Percentiles rank a stretch among this genome's conserved stretches.
These are phyloP conservation scores for Phytophthora constricta DNA, from an alignment of 352 stramenopile species.

Conservation along the genomic window DNA sequence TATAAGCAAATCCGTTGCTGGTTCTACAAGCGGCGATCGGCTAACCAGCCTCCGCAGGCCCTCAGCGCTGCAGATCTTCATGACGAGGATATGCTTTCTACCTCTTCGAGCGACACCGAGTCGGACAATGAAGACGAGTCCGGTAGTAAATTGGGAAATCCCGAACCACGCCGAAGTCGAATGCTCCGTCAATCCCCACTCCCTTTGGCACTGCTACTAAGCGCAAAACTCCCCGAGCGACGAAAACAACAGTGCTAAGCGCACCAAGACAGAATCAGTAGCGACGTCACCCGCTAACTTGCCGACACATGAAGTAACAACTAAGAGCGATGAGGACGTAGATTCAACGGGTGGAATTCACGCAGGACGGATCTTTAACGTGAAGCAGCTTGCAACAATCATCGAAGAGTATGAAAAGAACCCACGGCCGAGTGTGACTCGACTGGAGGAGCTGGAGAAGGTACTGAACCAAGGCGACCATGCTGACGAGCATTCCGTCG, in stretches of 20 bases:
- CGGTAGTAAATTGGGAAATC: conserved; percentile 36
- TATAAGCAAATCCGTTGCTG: conserved; percentile 90
- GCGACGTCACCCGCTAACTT: background rate
- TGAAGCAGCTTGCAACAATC: conserved; percentile 86
- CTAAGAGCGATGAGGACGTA: conserved; percentile 27
- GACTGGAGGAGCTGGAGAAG: conserved; percentile 74
- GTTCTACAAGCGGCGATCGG: conserved; percentile 89
- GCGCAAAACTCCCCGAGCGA: conserved; percentile 36
- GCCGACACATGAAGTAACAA: conserved; percentile 19
- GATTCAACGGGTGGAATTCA: conserved; percentile 38
- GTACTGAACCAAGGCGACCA: conserved; percentile 80
- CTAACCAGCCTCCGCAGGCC: conserved; percentile 77
- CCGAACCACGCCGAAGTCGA: conserved; percentile 33
- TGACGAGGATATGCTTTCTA: conserved; percentile 41
- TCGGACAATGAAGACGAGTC: conserved; percentile 65
- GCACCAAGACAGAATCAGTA: conserved; percentile 39
- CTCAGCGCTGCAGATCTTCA: conserved; percentile 63
- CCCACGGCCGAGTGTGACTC: conserved; percentile 59
- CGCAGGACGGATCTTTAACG: conserved; percentile 80
- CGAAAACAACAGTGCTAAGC: conserved; percentile 35
- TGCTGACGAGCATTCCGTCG: conserved; percentile 58
- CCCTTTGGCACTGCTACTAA: conserved; percentile 24
- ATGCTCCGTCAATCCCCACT: conserved; percentile 21
- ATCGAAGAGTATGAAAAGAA: conserved; percentile 90
- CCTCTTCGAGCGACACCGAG: conserved; percentile 73